These are phyloP conservation scores for Arthrobotrys sinensis DNA, from an alignment of 2,329 filamentous ascomycete genomes.

Conservation along the genomic window DNA sequence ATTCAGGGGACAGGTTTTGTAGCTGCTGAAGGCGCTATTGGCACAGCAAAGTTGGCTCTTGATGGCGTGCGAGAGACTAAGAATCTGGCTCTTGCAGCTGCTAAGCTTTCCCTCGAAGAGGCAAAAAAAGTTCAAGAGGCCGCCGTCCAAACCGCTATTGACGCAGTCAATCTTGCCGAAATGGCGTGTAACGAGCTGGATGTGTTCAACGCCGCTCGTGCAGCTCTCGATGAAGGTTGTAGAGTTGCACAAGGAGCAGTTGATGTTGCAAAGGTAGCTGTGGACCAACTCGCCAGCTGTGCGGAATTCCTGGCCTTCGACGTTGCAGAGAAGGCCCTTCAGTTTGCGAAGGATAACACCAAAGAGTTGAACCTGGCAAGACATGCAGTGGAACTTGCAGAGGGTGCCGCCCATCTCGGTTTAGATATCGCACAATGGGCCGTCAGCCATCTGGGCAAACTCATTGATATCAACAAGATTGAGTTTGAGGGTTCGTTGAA, in stretches of 20 bases:
- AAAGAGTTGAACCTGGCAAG: slow-evolving; percentile 22
- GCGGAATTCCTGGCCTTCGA: slow-evolving; percentile 31
- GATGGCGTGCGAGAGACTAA: slow-evolving; percentile 16
- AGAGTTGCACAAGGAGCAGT: slow-evolving; percentile 16
- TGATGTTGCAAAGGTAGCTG: background rate
- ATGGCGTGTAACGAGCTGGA: slow-evolving; percentile 19
- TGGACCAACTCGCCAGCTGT: slow-evolving; percentile 10
- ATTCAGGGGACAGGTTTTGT: slow-evolving; percentile 17
- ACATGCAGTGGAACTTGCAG: slow-evolving; percentile 11
- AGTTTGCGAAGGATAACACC: slow-evolving; percentile 21
- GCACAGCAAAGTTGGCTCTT: slow-evolving; percentile 6
- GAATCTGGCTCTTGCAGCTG: slow-evolving; percentile 4
- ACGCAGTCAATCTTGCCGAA: slow-evolving; percentile 2
- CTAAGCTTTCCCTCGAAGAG: background rate
- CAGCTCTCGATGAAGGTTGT: slow-evolving; percentile 8
- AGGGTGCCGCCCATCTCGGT: slow-evolving; percentile 24
- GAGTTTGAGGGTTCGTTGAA: slow-evolving; percentile 24
- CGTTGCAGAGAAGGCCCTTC: slow-evolving; percentile 16
- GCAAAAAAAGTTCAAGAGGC: slow-evolving; percentile 8
- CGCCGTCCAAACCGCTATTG: slow-evolving; percentile 3
- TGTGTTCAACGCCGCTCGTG: slow-evolving; percentile 14
- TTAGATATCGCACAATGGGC: slow-evolving; percentile 30
- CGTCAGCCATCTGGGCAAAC: slow-evolving; percentile 9
- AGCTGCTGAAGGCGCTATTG: slow-evolving; percentile 23
- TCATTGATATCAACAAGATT: slow-evolving; percentile 36